phyloP scores from a whole-genome alignment of 2,329 filamentous ascomycete genomes.

The Aschersonia sp. region DNA sequence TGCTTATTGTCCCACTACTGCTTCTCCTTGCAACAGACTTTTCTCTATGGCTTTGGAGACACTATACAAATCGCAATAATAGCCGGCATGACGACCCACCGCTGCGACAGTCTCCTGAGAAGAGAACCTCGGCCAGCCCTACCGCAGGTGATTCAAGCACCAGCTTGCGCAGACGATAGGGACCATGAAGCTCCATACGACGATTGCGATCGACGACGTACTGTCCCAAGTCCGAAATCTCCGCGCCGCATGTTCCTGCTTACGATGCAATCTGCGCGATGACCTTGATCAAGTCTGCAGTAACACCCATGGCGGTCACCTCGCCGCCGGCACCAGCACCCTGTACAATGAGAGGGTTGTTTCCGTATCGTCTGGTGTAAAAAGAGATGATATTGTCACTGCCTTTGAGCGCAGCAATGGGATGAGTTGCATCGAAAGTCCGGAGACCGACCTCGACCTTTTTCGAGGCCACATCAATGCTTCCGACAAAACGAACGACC shows the following conservation, averaged over 20 bases:
- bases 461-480: slow-evolving; percentile 70
- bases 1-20: slow-evolving; percentile 30
- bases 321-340: slow-evolving; percentile 88
- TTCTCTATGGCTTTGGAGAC: slow-evolving; percentile 36
- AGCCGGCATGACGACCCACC: background rate
- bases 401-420: slow-evolving; percentile 87
- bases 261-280: slow-evolving; percentile 46
- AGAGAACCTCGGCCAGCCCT: background rate
- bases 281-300: slow-evolving; percentile 84
- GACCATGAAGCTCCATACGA: background rate
- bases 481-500: slow-evolving; percentile 87
- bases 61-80: slow-evolving; percentile 12
- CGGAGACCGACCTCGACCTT: slow-evolving; percentile 84
- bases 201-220: background rate
- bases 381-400: slow-evolving; percentile 99
- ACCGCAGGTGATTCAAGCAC: slow-evolving; percentile 1
- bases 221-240: background rate
- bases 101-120: background rate
- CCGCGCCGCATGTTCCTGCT: background rate
- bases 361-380: slow-evolving; percentile 88
- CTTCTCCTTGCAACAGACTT: slow-evolving; percentile 36
- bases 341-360: slow-evolving; percentile 84
- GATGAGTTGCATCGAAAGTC: slow-evolving; percentile 74
- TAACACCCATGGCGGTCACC: slow-evolving; percentile 95
- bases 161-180: slow-evolving; percentile 3